Evolutionary conservation across 257 asterid species (phyloP).

Genomic region (Misopates orontium): DNA sequence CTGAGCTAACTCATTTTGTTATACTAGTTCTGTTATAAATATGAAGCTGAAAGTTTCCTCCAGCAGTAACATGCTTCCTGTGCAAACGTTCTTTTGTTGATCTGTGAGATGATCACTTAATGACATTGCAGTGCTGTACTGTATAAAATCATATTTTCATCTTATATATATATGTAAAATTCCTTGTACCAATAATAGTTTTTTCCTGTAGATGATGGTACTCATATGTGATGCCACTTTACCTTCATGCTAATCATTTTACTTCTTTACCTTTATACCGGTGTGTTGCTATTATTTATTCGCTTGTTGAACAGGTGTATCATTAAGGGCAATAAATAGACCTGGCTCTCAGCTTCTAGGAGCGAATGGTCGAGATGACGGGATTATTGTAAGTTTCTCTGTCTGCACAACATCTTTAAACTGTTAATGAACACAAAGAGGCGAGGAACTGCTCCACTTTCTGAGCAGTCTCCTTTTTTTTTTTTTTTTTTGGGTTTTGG

Average conservation of each 20-base stretch:
- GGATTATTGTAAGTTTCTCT: conserved; percentile 71
- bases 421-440: too few relatives aligned
- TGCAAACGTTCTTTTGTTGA: conserved; percentile 10
- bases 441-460: too few relatives aligned
- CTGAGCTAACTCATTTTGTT: conserved; percentile 15
- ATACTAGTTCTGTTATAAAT: not conserved
- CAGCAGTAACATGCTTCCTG: conserved; percentile 2
- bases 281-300: not conserved
- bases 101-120: conserved; percentile 15
- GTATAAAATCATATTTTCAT: too few relatives aligned
- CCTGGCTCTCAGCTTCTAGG: conserved; percentile 90
- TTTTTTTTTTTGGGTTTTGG: too few relatives aligned
- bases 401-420: not conserved
- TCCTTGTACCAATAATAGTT: not conserved
- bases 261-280: not conserved
- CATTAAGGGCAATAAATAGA: conserved; percentile 85
- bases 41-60: conserved; percentile 6
- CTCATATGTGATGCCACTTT: not conserved
- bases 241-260: not conserved
- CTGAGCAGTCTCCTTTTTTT: too few relatives aligned
- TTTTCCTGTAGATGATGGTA: conserved; percentile 9
- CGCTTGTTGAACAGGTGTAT: conserved; percentile 55
- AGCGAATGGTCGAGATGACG: conserved; percentile 98
- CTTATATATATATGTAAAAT: too few relatives aligned
- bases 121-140: not conserved